Conservation (phyloP, 2,329 filamentous ascomycete species). For the Alternaria ventricosa region DNA sequence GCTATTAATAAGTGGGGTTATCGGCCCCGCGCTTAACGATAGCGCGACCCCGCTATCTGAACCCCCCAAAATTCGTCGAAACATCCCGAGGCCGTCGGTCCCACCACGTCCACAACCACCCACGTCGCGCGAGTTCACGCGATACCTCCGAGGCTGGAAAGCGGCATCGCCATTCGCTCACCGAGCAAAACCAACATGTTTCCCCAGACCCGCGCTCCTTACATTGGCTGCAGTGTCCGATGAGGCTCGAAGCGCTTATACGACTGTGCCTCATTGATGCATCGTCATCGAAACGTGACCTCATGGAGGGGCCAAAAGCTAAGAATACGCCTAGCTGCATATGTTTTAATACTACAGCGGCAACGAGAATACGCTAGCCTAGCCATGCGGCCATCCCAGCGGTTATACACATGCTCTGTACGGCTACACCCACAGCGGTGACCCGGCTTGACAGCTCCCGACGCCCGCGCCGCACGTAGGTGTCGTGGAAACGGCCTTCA, state of each 20-base stretch:
- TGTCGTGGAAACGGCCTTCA: constrained; percentile 30
- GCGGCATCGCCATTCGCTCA: constrained; percentile 8
- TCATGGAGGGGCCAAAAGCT: constrained; percentile 33
- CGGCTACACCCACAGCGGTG: constrained; percentile 28
- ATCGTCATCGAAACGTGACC: constrained; percentile 26
- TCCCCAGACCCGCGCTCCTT: constrained; percentile 2
- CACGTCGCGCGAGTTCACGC: constrained; percentile 15
- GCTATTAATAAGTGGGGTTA: constrained; percentile 22
- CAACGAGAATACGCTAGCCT: constrained; percentile 26
- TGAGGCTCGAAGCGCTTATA: constrained; percentile 33
- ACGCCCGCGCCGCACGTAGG: constrained; percentile 28
- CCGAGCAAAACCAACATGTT: constrained; percentile 12
- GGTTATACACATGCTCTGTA: constrained; percentile 35
- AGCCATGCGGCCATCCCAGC: constrained; percentile 31
- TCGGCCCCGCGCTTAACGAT: constrained; percentile 28
- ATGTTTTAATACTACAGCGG: constrained; percentile 30
- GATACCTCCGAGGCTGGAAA: constrained; percentile 3
- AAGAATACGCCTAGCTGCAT: constrained; percentile 35
- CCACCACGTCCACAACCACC: constrained; percentile 4
- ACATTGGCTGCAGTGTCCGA: constrained; percentile 17
- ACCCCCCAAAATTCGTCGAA: constrained; percentile 14
- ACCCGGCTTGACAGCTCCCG: constrained; percentile 27
- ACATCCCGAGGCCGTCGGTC: not conserved
- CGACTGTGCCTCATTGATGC: constrained; percentile 34
- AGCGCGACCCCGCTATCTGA: constrained; percentile 16